Evolutionary conservation across 2,329 filamentous ascomycete species (phyloP), one percentile per base, ranked within the genome.

Genomic region (Colletotrichum sp.): DNA sequence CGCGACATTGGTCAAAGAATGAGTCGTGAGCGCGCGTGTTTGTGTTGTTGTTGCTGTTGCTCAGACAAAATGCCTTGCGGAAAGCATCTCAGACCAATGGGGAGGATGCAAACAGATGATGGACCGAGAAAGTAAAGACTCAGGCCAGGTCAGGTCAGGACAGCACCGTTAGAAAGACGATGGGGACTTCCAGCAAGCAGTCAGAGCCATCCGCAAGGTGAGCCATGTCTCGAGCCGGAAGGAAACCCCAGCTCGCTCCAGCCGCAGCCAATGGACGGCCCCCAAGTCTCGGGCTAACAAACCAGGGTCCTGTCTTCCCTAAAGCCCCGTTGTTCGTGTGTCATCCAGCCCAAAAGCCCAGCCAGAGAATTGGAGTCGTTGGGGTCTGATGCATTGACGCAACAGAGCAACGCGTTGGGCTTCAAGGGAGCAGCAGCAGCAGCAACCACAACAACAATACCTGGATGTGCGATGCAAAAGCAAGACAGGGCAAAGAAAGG

Each of bases 281-380:
- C 52, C 66, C 52, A 68, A 59, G 65, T 68, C 48, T 34, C 28
- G 28, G 44, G n/a, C 65, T 68, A 68, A 68, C 65, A 68, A 32
- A 39, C 48, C 66, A 68, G 72, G 52, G 63, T 44, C 62, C 52
- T 52, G 44, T 75, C 57, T 24, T n/a, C 62, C 32, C 71, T 52
- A 59, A 28, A 59, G 69, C 73, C 73, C 73, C 63, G 69, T 63
- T 62, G 24, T 48, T 73, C 52, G 28, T 65, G 57, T 76, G 74
- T 69, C 74, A 76, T 69, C 70, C 32, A 63, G 59, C 52, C 72
- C 36, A 4, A 39, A 12, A 32, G 72, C 18, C 72, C 63, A 34
- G 36, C 26, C 26, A 52, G 30, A 48, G 28, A 71, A 36, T 64
- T 36, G 70, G 63, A 60, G 52, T 59, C 22, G 60, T 44, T 44